These are phyloP conservation scores for Tulasnella sp. DNA, from an alignment of 768 basidiomycete genomes.

Conservation along the genomic window DNA sequence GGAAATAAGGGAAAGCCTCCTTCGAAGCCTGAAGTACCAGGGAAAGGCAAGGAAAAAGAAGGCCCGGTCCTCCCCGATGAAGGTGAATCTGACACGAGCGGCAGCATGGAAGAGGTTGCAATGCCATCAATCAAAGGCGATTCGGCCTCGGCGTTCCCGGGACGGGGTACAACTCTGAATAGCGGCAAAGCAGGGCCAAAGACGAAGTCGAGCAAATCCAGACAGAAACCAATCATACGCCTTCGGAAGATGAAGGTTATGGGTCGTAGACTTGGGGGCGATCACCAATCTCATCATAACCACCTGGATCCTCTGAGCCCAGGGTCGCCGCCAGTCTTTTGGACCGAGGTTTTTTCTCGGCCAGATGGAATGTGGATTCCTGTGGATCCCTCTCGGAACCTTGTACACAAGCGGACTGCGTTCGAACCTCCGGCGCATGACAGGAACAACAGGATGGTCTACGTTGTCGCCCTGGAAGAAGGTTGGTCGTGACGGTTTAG, in stretches of 20 bases:
- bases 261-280: conserved; percentile 13
- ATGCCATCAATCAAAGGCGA: not conserved
- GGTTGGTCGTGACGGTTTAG: conserved; percentile 23
- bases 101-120: conserved; percentile 32
- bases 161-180: not conserved
- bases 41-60: conserved; percentile 24
- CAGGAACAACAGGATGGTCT: conserved; percentile 76
- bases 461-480: conserved; percentile 90
- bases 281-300: not conserved
- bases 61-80: not conserved
- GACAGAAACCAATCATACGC: conserved; percentile 19
- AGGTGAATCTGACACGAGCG: conserved; percentile 30
- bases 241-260: conserved; percentile 10
- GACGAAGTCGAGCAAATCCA: conserved; percentile 18
- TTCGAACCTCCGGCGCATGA: conserved; percentile 58
- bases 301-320: conserved; percentile 18
- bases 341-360: conserved; percentile 94
- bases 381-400: conserved; percentile 74
- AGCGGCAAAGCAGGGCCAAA: conserved; percentile 9
- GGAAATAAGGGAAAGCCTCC: conserved; percentile 26
- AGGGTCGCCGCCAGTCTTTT: conserved; percentile 72
- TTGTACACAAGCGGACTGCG: conserved; percentile 67
- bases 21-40: conserved; percentile 19
- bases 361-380: conserved; percentile 87
- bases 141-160: conserved; percentile 3